These are phyloP conservation scores for Pichia kudriavzevii DNA, from an alignment of 1,139 yeast species.

Conservation along the genomic window DNA sequence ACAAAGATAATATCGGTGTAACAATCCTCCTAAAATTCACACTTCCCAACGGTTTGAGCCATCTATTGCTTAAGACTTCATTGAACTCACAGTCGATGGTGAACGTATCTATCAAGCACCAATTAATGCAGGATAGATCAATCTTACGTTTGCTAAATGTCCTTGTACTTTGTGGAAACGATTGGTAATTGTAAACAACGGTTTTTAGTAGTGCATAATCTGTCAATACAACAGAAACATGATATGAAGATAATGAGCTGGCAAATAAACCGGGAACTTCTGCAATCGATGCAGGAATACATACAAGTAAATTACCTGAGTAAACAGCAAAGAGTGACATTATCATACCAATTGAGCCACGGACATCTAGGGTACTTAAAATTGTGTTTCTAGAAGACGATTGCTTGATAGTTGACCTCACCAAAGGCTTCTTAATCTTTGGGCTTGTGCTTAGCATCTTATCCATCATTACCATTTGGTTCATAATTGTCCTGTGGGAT, in stretches of 20 bases:
- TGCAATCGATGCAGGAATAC: slow-evolving; percentile 73
- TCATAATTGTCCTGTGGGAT: slow-evolving; percentile 79
- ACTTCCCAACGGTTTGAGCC: slow-evolving; percentile 88
- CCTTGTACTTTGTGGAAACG: slow-evolving; percentile 79
- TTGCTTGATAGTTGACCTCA: slow-evolving; percentile 32
- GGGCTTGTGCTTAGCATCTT: slow-evolving; percentile 63
- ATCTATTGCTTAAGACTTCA: slow-evolving; percentile 83
- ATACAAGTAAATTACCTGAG: slow-evolving; percentile 73
- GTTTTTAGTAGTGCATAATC: slow-evolving; percentile 89
- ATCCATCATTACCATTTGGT: slow-evolving; percentile 76
- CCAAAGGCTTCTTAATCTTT: slow-evolving; percentile 24
- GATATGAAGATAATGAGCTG: slow-evolving; percentile 59
- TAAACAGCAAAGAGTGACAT: slow-evolving; percentile 77
- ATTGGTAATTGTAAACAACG: slow-evolving; percentile 88
- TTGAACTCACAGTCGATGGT: slow-evolving; percentile 92
- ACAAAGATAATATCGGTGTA: slow-evolving; percentile 81
- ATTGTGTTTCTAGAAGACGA: slow-evolving; percentile 30
- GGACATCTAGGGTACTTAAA: slow-evolving; percentile 73
- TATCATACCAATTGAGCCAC: slow-evolving; percentile 84
- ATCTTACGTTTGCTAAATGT: slow-evolving; percentile 74
- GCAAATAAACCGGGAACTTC: slow-evolving; percentile 87
- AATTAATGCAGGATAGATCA: slow-evolving; percentile 70
- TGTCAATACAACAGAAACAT: slow-evolving; percentile 68
- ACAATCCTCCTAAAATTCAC: slow-evolving; percentile 67
- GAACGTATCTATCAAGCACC: slow-evolving; percentile 88